These are phyloP conservation scores for Echeveria elegans DNA, from an alignment of 164 flowering plant genomes.

Conservation along the genomic window DNA sequence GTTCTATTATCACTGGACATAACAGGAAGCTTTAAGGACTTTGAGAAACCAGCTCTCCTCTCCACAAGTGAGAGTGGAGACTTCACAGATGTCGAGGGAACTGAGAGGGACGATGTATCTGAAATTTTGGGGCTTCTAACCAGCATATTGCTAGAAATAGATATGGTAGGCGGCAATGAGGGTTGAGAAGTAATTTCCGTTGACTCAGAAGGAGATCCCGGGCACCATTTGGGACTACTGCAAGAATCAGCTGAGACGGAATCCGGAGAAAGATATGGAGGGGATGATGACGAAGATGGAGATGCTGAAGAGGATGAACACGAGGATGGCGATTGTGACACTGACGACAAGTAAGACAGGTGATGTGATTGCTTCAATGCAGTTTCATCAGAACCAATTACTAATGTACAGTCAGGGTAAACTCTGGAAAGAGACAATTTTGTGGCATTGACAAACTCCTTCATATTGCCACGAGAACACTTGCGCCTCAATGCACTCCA, in stretches of 20 bases:
- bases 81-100: slow-evolving; percentile 25
- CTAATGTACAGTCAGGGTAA: slow-evolving; percentile 53
- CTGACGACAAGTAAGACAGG: slow-evolving; percentile 12
- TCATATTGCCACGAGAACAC: slow-evolving; percentile 48
- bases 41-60: slow-evolving; percentile 62
- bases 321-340: slow-evolving; percentile 26
- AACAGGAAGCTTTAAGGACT: slow-evolving; percentile 41
- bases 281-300: slow-evolving; percentile 12
- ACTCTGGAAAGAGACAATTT: slow-evolving; percentile 36
- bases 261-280: slow-evolving; percentile 59
- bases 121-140: slow-evolving; percentile 20
- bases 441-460: slow-evolving; percentile 51
- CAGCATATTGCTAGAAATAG: slow-evolving; percentile 35
- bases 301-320: slow-evolving; percentile 24
- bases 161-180: slow-evolving; percentile 30
- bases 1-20: slow-evolving; percentile 21
- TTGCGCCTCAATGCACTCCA: slow-evolving; percentile 71
- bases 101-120: slow-evolving; percentile 15
- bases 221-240: slow-evolving; percentile 28
- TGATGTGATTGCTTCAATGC: slow-evolving; percentile 19
- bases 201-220: slow-evolving; percentile 44
- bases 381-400: slow-evolving; percentile 18
- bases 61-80: slow-evolving; percentile 53
- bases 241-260: slow-evolving; percentile 57
- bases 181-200: slow-evolving; percentile 27